Evolutionary conservation across 192 early-diverging fungal genomes (phyloP).

Genomic region (Glomus cerebriforme): DNA sequence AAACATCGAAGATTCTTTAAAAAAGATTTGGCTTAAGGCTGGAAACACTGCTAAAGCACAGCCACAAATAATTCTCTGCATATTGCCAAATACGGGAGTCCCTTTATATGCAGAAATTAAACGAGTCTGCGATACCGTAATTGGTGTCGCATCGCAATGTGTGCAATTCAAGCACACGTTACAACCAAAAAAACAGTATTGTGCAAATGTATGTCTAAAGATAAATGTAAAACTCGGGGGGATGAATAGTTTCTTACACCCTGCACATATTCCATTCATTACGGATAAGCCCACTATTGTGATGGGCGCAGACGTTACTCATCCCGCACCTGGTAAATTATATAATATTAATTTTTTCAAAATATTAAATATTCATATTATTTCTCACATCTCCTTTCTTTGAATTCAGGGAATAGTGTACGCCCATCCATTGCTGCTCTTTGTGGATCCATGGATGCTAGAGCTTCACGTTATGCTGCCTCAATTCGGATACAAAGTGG

Average conservation of each 20-base stretch:
- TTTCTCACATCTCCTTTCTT: not conserved
- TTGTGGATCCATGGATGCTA: constrained; percentile 61
- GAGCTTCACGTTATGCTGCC: constrained; percentile 64
- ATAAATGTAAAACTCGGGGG: constrained; percentile 47
- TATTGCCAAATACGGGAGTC: constrained; percentile 75
- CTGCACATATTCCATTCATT: constrained; percentile 64
- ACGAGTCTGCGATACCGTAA: constrained; percentile 81
- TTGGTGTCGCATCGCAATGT: constrained; percentile 89
- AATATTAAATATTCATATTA: too few species aligned
- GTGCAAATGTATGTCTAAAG: constrained; percentile 93
- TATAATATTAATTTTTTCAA: constrained; percentile 16
- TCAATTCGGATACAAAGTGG: constrained; percentile 66
- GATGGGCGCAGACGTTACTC: constrained; percentile 89
- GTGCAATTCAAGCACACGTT: constrained; percentile 80
- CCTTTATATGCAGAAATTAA: constrained; percentile 74
- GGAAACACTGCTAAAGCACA: constrained; percentile 50
- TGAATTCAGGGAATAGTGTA: constrained; percentile 51
- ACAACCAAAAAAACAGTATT: constrained; percentile 81
- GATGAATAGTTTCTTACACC: constrained; percentile 69
- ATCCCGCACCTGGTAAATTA: constrained; percentile 78
- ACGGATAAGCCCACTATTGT: constrained; percentile 71
- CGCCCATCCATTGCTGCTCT: too few species aligned
- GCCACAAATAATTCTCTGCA: constrained; percentile 80
- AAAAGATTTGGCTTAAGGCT: too few species aligned
- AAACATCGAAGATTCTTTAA: too few species aligned